Evolutionary conservation across 2,329 filamentous ascomycete genomes (phyloP), one percentile per base, ranked within the genome.

Genomic region (Trichoderma asperellum): DNA sequence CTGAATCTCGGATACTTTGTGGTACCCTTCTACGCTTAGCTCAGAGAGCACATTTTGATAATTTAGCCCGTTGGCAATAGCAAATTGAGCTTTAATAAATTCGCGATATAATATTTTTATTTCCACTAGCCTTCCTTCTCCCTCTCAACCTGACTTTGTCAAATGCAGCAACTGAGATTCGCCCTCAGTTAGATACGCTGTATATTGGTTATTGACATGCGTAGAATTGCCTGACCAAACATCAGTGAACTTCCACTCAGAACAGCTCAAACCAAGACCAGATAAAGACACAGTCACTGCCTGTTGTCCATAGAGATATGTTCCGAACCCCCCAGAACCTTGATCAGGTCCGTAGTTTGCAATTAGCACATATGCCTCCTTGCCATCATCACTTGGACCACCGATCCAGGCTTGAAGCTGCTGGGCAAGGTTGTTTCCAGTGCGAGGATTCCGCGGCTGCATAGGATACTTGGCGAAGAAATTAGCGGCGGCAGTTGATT

Each of bases 391-490:
- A 4, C 40, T 69, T 6, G 69, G 69, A 1, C 69, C 69, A 12
- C 59, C 66, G 16, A 70, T 69, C 69, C 69, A 70, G 1, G 69
- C 59, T 14, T 70, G 69, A 0, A 70, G 66, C 59, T 70, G 69
- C 53, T 70, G 56, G 4, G 69, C 49, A 27, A 60, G 40, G 18
- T 70, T 70, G 59, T 55, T 64, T n/a, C 69, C 69, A 16, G 65
- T 70, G 5, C 66, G 66, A 47, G 69, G 69, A 24, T 70, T 70
- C 0, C 69, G 69, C 11, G 69, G 69, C 47, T 70, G 69, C 69
- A 70, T 70, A 21, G 69, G 69, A 35, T 70, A 70, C 59, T 65
- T 53, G 37, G 69, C 69, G 27, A 70, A 70, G 66, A 70, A 70
- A 32, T 70, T 37, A 14, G 69, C 58, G 5, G 69, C 69, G 8